A percentile compares a stretch with the other conserved stretches of the same genome.
phyloP scores from a whole-genome alignment of 345 rosid genomes.

The Conringia planisiliqua region DNA sequence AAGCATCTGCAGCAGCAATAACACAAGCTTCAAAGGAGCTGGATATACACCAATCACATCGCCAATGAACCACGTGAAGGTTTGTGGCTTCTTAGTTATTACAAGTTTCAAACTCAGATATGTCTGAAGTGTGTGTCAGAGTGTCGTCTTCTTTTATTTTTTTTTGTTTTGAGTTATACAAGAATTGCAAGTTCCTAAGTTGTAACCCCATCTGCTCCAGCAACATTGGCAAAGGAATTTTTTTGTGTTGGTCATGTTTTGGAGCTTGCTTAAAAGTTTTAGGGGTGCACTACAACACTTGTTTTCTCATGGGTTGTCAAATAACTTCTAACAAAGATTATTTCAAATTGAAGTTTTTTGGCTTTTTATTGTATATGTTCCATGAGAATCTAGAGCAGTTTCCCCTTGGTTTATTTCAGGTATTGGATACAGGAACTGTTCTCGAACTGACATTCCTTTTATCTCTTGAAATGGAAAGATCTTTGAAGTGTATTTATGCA shows the following conservation, averaged over 20 bases:
- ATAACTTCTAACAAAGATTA: constrained; percentile 27
- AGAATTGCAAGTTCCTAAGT: constrained; percentile 9
- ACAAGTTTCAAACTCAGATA: constrained; percentile 21
- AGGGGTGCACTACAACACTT: constrained; percentile 32
- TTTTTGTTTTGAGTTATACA: constrained; percentile 4
- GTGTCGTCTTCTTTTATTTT: not conserved
- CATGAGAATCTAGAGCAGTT: not conserved
- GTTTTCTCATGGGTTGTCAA: constrained; percentile 25
- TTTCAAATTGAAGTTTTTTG: constrained; percentile 11
- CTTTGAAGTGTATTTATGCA: constrained; percentile 1
- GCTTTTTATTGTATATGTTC: constrained; percentile 3
- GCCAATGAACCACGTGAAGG: constrained; percentile 28
- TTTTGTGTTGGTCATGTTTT: constrained; percentile 31
- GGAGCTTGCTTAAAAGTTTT: constrained; percentile 30
- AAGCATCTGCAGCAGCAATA: constrained; percentile 37
- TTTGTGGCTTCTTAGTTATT: constrained; percentile 27
- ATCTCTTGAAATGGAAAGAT: not conserved
- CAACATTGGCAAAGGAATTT: constrained; percentile 10
- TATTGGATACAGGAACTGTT: not conserved
- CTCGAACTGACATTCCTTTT: not conserved
- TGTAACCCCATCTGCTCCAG: constrained; percentile 27
- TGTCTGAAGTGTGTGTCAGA: constrained; percentile 13
- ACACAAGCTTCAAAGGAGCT: constrained; percentile 13
- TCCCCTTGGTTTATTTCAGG: not conserved
- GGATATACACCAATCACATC: not conserved